Evolutionary conservation across 257 asterid species (phyloP).

Genomic region (Nemophila menziesii): DNA sequence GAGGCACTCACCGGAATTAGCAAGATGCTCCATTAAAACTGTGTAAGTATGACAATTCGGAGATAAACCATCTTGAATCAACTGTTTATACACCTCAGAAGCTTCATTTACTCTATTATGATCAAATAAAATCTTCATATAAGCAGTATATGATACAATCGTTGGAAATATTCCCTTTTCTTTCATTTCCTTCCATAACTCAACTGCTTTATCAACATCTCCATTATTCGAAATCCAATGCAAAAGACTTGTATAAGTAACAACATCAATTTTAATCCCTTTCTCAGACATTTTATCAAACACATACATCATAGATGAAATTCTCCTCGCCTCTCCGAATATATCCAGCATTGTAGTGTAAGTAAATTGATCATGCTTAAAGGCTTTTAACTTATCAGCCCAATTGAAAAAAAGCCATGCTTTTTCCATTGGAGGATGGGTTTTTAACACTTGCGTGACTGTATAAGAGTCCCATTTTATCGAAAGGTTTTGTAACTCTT

Average conservation of each 20-base stretch:
- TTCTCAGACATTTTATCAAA: conserved; percentile 66
- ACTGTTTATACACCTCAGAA: conserved; percentile 54
- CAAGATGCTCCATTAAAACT: conserved; percentile 78
- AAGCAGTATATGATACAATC: conserved; percentile 80
- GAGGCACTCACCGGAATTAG: conserved; percentile 47
- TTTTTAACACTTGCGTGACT: conserved; percentile 75
- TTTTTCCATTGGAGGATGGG: conserved; percentile 91
- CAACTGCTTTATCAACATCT: conserved; percentile 52
- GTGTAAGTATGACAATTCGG: conserved; percentile 78
- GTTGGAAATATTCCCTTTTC: conserved; percentile 58
- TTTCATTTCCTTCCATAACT: conserved; percentile 73
- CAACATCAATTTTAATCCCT: conserved; percentile 60
- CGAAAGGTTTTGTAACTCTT: conserved; percentile 39
- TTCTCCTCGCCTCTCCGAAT: conserved; percentile 82
- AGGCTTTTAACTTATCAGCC: conserved; percentile 41
- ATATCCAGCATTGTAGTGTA: conserved; percentile 94
- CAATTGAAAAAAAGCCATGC: conserved; percentile 94
- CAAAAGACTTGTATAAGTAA: conserved; percentile 67
- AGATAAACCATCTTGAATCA: conserved; percentile 60
- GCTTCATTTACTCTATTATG: conserved; percentile 48
- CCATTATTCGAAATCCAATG: conserved; percentile 82
- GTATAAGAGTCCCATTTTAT: conserved; percentile 84
- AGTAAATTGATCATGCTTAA: conserved; percentile 86
- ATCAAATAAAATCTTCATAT: conserved; percentile 66
- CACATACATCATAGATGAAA: conserved; percentile 62